Evolutionary conservation across 2,329 filamentous ascomycete species (phyloP), one percentile per base, ranked within the genome.

Genomic region (Exophiala sideris): DNA sequence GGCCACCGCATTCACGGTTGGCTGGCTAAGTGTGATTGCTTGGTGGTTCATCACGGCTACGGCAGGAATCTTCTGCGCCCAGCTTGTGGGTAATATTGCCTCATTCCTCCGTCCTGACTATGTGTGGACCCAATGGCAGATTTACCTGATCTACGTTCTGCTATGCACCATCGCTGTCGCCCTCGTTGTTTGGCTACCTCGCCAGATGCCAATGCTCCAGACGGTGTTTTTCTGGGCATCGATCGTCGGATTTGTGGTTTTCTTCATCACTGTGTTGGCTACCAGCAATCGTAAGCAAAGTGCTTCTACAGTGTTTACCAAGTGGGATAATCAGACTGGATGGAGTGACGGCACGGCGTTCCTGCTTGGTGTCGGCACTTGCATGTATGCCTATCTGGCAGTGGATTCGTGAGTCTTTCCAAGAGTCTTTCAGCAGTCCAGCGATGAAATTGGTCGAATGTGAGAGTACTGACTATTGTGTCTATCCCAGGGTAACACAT

Each of bases 311-410:
- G 86, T 63, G 2, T 60, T 57, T 48, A 45, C 36, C 5, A 68
- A 81, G 1, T 88, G 89, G 64, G 79, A 86, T 65, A 89, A 89
- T 60, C 66, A 79, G 39, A 83, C 80, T 12, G 84, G 83, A 33
- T 88, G 85, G 85, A 83, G 84, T 0, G 81, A 87, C 67, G 85
- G 84, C 0, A 66, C 87, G 58, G 71, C 71, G 24, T 75, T 72
- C 70, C 56, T 75, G 16, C 65, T 76, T n/a, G 73, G 73, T 1
- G 50, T 65, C 11, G 55, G 44, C 42, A 65, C 60, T 45, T 65
- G 60, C 45, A 62, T 66, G 72, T 70, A 54, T 76, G 47, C 63
- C 1, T 66, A 62, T 29, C 48, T 67, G 7, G 64, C 60, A 1
- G 52, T 64, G 12, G 57, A 47, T 48, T 66, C 57, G 42, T 29